These are phyloP conservation scores for Metschnikowia amazonensis DNA, from an alignment of 805 yeast genomes.

Conservation along the genomic window DNA sequence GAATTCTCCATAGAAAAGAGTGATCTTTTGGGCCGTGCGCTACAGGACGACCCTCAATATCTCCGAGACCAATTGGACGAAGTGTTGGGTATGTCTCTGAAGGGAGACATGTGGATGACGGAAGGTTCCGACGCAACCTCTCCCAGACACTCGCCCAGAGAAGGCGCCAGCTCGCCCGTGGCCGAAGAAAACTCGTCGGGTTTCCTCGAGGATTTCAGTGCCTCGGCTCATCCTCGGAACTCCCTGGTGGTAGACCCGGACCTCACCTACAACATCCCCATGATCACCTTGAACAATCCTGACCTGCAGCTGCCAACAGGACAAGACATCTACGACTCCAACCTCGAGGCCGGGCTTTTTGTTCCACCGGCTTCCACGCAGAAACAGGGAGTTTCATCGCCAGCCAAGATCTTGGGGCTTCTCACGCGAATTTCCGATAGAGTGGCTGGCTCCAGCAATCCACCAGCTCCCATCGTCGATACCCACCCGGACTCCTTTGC, in stretches of 20 bases:
- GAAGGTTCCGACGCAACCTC: background rate
- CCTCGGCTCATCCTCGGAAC: background rate
- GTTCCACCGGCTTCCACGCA: background rate
- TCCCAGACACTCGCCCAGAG: background rate
- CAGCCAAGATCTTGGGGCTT: slow-evolving; percentile 14
- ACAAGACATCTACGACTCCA: slow-evolving; percentile 1
- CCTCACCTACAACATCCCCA: slow-evolving; percentile 15
- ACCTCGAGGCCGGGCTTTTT: slow-evolving; percentile 12
- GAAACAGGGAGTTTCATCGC: slow-evolving; percentile 5
- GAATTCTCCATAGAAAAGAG: background rate
- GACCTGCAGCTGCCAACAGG: background rate
- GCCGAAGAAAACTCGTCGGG: background rate
- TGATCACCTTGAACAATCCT: slow-evolving; percentile 14
- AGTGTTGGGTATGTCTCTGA: background rate
- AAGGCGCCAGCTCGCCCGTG: background rate
- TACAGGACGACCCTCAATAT: background rate
- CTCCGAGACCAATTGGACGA: slow-evolving; percentile 3
- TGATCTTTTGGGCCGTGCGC: slow-evolving; percentile 1
- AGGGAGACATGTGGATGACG: background rate
- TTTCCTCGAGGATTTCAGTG: too few species aligned
- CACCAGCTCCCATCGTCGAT: slow-evolving; percentile 13
- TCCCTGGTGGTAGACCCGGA: slow-evolving; percentile 4
- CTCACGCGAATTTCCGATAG: slow-evolving; percentile 15
- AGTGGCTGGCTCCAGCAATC: slow-evolving; percentile 15
- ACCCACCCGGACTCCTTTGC: slow-evolving; percentile 3